Evolutionary conservation across 345 rosid genomes (phyloP).

Genomic region (Raphanus raphanistrum): DNA sequence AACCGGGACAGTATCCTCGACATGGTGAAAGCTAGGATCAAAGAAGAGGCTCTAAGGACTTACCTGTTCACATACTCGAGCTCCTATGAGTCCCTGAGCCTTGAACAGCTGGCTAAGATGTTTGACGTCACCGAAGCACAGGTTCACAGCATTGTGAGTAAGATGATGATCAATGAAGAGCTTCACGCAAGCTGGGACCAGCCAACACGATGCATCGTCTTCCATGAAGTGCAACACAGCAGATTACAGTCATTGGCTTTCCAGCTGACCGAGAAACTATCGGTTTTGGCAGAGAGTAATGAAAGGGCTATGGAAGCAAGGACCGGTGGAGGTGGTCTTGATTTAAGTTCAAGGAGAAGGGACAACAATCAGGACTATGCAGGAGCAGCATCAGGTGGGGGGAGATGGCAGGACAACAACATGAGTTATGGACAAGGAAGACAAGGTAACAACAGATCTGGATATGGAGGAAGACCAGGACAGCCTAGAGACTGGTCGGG

Average conservation of each 20-base stretch:
- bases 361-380: constrained; percentile 52
- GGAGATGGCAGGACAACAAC: constrained; percentile 41
- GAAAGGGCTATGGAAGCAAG: constrained; percentile 77
- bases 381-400: constrained; percentile 36
- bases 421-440: constrained; percentile 34
- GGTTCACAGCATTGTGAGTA: constrained; percentile 70
- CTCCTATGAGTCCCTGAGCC: constrained; percentile 61
- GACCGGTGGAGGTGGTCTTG: constrained; percentile 62
- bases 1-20: constrained; percentile 57
- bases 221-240: constrained; percentile 71
- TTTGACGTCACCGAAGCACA: constrained; percentile 66
- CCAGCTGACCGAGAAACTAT: constrained; percentile 77
- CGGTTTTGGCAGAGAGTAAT: constrained; percentile 71
- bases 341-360: constrained; percentile 63
- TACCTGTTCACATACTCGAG: constrained; percentile 68
- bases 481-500: constrained; percentile 32
- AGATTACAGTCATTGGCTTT: constrained; percentile 80
- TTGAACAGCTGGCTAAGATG: constrained; percentile 72
- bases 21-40: constrained; percentile 79
- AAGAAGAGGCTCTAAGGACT: constrained; percentile 86
- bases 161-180: constrained; percentile 71
- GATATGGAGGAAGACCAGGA: constrained; percentile 37
- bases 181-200: constrained; percentile 83
- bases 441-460: constrained; percentile 36
- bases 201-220: constrained; percentile 68